Percentiles rank a stretch among this genome's conserved stretches.
These are phyloP conservation scores for Condylostoma magnum DNA, from an alignment of 169 alveolate species.

Conservation along the genomic window DNA sequence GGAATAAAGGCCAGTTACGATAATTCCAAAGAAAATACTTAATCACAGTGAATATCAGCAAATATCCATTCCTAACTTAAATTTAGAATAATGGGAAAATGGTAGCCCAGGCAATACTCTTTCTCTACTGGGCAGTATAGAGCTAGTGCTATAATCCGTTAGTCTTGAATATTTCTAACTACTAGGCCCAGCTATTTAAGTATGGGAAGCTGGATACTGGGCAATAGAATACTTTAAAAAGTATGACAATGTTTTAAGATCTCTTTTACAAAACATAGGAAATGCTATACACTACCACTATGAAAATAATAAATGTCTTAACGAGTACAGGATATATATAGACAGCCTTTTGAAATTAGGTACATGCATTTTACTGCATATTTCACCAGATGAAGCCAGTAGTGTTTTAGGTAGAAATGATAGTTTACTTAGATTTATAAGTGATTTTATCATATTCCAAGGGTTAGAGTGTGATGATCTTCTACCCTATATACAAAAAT, in stretches of 20 bases:
- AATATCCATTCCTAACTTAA: conserved; percentile 16
- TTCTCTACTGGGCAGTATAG: neutral
- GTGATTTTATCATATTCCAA: conserved; percentile 19
- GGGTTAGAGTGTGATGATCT: neutral
- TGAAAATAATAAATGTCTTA: neutral
- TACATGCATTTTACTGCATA: neutral
- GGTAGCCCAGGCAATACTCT: conserved; percentile 27
- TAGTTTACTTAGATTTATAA: neutral
- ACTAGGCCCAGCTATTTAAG: neutral
- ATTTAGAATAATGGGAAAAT: conserved; percentile 14
- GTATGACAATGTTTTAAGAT: neutral
- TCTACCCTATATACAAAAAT: neutral
- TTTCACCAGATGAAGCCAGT: neutral
- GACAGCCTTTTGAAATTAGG: neutral
- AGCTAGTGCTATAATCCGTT: neutral
- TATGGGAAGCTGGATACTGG: conserved; percentile 22
- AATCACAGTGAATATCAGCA: neutral
- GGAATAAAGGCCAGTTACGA: neutral
- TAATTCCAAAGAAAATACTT: neutral
- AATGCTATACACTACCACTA: neutral
- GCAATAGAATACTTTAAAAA: neutral
- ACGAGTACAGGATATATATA: neutral
- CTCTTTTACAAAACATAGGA: neutral
- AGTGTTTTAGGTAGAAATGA: neutral
- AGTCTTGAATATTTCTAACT: neutral